Evolutionary conservation across 352 stramenopile genomes (phyloP).

Genomic region (Globisporangium recalcitrans): DNA sequence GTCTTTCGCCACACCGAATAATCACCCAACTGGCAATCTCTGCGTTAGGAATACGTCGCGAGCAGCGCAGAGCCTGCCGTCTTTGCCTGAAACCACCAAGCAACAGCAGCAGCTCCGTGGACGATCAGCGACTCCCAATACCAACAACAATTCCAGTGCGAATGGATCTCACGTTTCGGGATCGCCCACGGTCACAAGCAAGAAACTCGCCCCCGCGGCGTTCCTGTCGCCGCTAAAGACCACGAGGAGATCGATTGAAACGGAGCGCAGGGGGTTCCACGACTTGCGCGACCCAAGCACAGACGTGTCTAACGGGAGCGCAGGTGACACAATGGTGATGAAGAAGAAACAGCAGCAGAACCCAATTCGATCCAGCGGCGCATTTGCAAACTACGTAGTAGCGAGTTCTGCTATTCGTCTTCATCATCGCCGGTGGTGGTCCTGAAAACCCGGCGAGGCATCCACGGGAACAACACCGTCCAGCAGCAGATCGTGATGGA

Average conservation of each 20-base stretch:
- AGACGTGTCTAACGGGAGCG: not conserved
- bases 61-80: constrained; percentile 31
- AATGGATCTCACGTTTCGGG: no score
- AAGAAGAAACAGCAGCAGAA: not conserved
- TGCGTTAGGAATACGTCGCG: constrained; percentile 10
- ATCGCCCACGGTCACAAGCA: not conserved
- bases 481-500: constrained; percentile 14
- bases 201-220: constrained; percentile 18
- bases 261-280: constrained; percentile 5
- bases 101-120: not conserved
- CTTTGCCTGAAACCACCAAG: constrained; percentile 17
- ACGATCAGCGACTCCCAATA: not conserved
- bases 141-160: not conserved
- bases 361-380: not conserved
- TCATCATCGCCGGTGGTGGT: not conserved
- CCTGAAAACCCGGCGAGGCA: constrained; percentile 3
- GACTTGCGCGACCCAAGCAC: not conserved
- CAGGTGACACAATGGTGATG: no score
- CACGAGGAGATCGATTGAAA: not conserved
- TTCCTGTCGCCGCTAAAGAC: constrained; percentile 33
- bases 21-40: no score
- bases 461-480: not conserved
- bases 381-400: not conserved
- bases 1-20: no score
- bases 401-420: not conserved